Conservation (phyloP, 257 asterid genomes). For the Parsonsia alboflavescens region DNA sequence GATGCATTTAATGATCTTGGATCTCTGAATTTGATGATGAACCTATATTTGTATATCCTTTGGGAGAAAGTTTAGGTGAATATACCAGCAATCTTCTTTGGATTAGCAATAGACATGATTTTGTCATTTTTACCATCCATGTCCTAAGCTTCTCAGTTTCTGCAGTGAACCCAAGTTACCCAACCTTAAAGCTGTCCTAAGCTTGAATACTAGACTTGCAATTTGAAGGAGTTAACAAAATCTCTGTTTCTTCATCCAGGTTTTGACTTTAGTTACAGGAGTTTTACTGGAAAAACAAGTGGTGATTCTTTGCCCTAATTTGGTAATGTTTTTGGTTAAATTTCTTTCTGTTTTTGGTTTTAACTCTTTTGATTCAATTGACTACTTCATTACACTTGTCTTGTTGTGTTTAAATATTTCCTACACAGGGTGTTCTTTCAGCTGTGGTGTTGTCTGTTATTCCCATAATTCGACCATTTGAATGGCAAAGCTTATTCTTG, state of each 20-base stretch:
- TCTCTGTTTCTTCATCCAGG: conserved; percentile 34
- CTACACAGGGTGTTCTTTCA: conserved; percentile 71
- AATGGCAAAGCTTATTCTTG: conserved; percentile 97
- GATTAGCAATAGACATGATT: background rate
- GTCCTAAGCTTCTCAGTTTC: background rate
- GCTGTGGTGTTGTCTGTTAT: conserved; percentile 78
- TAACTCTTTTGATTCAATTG: background rate
- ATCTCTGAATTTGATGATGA: background rate
- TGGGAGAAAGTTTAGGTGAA: background rate
- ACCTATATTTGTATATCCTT: background rate
- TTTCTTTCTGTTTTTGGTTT: conserved; percentile 3
- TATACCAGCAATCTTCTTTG: background rate
- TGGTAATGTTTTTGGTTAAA: conserved; percentile 41
- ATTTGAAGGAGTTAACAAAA: background rate
- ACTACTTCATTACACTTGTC: background rate
- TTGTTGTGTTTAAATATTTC: conserved; percentile 3
- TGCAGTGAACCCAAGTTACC: background rate
- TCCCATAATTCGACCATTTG: conserved; percentile 90
- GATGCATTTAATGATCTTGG: background rate
- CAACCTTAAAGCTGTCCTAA: background rate
- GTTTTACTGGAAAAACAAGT: conserved; percentile 87
- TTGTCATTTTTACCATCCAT: background rate
- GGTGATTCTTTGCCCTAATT: conserved; percentile 74
- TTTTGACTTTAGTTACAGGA: conserved; percentile 70
- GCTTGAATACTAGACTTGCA: background rate